Percentiles rank a stretch among this genome's conserved stretches.
Evolutionary conservation across 2,329 filamentous ascomycete species (phyloP).

Genomic region (Monosporascus ibericus): DNA sequence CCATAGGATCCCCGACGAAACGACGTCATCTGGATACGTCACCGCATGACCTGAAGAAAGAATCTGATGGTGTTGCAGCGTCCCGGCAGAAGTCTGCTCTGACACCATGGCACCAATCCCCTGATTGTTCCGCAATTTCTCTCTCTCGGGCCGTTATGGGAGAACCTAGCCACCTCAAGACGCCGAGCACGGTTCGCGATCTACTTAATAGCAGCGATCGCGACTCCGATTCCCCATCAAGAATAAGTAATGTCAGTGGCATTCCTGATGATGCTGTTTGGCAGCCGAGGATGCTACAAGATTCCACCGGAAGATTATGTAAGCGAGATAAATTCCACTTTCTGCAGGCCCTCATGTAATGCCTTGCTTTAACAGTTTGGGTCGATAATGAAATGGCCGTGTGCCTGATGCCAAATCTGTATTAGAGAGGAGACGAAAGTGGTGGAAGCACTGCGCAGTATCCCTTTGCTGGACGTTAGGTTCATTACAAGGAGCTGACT

Average conservation of each 20-base stretch:
- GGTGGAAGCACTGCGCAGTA: background rate
- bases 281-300: slow-evolving; percentile 53
- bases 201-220: slow-evolving; percentile 15
- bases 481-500: slow-evolving; percentile 3
- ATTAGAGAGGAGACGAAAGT: background rate
- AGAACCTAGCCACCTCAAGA: slow-evolving; percentile 14
- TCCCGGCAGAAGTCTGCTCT: slow-evolving; percentile 15
- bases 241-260: slow-evolving; percentile 35
- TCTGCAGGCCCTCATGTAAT: background rate
- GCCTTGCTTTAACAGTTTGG: too few species aligned
- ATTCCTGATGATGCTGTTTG: slow-evolving; percentile 52
- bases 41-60: slow-evolving; percentile 18
- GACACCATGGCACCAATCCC: slow-evolving; percentile 18
- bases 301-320: slow-evolving; percentile 51
- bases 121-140: slow-evolving; percentile 12
- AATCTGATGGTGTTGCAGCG: slow-evolving; percentile 23
- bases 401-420: too few species aligned
- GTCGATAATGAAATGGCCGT: too few species aligned
- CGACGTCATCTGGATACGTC: slow-evolving; percentile 27
- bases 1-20: slow-evolving; percentile 31
- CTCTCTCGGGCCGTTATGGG: slow-evolving; percentile 7
- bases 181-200: slow-evolving; percentile 10
- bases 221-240: slow-evolving; percentile 27
- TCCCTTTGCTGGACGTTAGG: slow-evolving; percentile 7
- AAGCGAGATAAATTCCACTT: slow-evolving; percentile 23